Evolutionary conservation across 768 basidiomycete species (phyloP).

Genomic region (Hypholoma sublateritium): DNA sequence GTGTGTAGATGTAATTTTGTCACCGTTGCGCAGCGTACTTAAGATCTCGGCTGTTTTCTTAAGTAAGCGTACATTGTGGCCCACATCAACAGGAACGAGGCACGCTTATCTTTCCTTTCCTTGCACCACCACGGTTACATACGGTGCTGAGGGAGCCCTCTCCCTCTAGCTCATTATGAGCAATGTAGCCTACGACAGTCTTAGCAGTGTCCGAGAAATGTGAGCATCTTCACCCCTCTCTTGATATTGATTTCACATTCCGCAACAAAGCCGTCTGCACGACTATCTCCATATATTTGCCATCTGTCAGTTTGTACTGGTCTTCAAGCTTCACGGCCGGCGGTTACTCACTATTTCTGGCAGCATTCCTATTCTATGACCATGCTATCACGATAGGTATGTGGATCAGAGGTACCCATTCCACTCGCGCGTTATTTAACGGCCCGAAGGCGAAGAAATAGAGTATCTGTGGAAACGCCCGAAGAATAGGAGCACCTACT

Average conservation of each 20-base stretch:
- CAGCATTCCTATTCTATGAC: constrained; percentile 40
- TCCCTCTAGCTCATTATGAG: constrained; percentile 4
- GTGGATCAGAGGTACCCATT: constrained; percentile 1
- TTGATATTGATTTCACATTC: not conserved
- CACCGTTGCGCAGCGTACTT: too few species aligned
- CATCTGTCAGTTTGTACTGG: constrained; percentile 21
- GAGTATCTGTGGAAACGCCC: constrained; percentile 44
- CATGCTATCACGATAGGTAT: constrained; percentile 37
- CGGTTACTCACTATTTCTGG: not conserved
- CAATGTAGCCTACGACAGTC: constrained; percentile 13
- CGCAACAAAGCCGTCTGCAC: constrained; percentile 21
- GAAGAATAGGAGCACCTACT: constrained; percentile 35
- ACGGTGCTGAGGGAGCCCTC: not conserved
- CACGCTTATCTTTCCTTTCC: not conserved
- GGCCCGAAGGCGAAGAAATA: constrained; percentile 35
- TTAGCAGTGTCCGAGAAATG: not conserved
- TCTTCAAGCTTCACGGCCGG: not conserved
- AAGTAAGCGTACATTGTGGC: too few species aligned
- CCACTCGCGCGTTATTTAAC: not conserved
- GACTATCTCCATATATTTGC: constrained; percentile 32
- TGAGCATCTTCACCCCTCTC: not conserved
- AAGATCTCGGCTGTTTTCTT: too few species aligned
- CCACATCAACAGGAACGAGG: too few species aligned
- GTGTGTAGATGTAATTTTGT: too few species aligned
- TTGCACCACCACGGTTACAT: not conserved